phyloP scores from a whole-genome alignment of 441 rosid genomes.

The Jatropha multifida region DNA sequence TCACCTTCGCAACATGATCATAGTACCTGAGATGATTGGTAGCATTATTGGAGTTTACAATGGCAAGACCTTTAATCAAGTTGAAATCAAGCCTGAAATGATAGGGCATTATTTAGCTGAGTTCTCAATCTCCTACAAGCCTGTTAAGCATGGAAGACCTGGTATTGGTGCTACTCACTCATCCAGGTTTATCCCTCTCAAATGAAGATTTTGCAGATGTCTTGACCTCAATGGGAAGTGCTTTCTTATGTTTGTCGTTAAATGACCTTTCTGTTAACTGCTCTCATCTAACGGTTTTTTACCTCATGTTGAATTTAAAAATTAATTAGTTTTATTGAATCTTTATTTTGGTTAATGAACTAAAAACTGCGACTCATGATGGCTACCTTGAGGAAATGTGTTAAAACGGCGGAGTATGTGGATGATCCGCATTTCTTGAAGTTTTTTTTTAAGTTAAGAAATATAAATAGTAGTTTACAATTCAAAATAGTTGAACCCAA shows the following conservation, averaged over 20 bases:
- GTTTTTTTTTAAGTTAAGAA: too few species aligned
- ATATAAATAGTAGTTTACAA: too few species aligned
- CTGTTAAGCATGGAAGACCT: slow-evolving; percentile 90
- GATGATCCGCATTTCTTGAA: too few species aligned
- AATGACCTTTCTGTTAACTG: neutral
- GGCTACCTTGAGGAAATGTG: too few species aligned
- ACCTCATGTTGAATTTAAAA: neutral
- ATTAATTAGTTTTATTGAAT: neutral
- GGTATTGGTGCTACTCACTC: slow-evolving; percentile 93
- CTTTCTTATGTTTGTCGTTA: neutral
- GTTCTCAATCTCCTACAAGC: slow-evolving; percentile 89
- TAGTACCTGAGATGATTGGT: slow-evolving; percentile 85
- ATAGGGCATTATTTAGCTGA: slow-evolving; percentile 85
- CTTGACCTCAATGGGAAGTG: neutral
- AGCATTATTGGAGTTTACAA: slow-evolving; percentile 86
- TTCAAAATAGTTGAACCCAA: too few species aligned
- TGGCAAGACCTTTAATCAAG: slow-evolving; percentile 86
- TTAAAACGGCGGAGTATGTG: too few species aligned
- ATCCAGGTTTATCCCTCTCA: slow-evolving; percentile 85
- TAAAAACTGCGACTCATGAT: too few species aligned
- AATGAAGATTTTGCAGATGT: slow-evolving; percentile 35
- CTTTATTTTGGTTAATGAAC: neutral
- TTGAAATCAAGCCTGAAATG: slow-evolving; percentile 92
- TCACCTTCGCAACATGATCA: slow-evolving; percentile 75
- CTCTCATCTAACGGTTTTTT: neutral